phyloP scores from a whole-genome alignment of 257 asterid species.

The Solanum dulcamara region DNA sequence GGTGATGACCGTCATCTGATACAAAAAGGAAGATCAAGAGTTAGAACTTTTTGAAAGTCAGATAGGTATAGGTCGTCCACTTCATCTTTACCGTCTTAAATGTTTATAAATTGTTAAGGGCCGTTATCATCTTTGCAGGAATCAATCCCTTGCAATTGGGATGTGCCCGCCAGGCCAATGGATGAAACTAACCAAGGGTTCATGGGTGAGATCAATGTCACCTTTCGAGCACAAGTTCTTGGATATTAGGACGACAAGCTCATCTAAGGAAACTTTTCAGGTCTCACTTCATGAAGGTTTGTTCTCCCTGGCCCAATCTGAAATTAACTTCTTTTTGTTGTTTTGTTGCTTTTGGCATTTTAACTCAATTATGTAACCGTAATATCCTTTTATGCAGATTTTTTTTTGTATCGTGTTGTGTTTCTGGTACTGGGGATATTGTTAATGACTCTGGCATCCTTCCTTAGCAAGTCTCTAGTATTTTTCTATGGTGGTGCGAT shows the following conservation, averaged over 20 bases:
- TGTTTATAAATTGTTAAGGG: not conserved
- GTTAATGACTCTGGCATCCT: constrained; percentile 51
- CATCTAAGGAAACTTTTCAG: constrained; percentile 42
- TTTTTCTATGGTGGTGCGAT: constrained; percentile 83
- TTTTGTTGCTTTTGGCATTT: not conserved
- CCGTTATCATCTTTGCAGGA: constrained; percentile 33
- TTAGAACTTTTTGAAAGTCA: not conserved
- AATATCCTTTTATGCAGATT: constrained; percentile 38
- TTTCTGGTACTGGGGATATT: constrained; percentile 60
- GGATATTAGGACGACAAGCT: constrained; percentile 51
- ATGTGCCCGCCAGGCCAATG: constrained; percentile 75
- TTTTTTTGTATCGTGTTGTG: constrained; percentile 42
- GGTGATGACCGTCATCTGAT: not conserved
- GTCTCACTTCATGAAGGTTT: constrained; percentile 83
- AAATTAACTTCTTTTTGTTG: not conserved
- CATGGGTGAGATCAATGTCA: constrained; percentile 73
- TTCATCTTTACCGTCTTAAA: not conserved
- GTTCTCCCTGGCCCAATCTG: constrained; percentile 4
- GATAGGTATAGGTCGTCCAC: not conserved
- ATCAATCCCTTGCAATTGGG: constrained; percentile 61
- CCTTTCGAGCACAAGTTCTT: constrained; percentile 76
- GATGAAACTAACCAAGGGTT: constrained; percentile 60
- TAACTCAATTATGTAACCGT: not conserved
- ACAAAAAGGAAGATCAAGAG: not conserved
- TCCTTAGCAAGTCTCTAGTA: constrained; percentile 67